Evolutionary conservation across 1,139 yeast species (phyloP).

Genomic region (Blastobotrys proliferans): DNA sequence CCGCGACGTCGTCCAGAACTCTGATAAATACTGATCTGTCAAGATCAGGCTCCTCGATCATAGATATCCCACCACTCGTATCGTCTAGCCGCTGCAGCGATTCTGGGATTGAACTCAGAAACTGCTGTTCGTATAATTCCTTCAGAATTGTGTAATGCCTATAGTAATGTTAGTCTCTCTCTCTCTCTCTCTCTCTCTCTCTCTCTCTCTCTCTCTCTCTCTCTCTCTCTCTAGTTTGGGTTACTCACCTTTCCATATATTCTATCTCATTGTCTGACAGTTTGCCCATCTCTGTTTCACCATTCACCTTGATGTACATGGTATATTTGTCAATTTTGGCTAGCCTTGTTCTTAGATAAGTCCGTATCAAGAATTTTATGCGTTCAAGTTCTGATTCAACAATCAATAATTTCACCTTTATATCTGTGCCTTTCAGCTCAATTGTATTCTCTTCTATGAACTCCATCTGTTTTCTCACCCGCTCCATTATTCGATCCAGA

Average conservation of each 20-base stretch:
- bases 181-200: too few relatives aligned
- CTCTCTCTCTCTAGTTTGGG: too few relatives aligned
- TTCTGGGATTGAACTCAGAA: conserved; percentile 64
- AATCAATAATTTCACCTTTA: conserved; percentile 73
- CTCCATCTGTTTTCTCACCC: conserved; percentile 64
- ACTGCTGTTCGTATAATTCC: conserved; percentile 63
- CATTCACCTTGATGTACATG: conserved; percentile 44
- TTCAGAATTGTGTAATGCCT: conserved; percentile 54
- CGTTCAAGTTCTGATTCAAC: conserved; percentile 91
- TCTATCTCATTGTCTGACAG: conserved; percentile 58
- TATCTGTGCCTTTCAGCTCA: conserved; percentile 50
- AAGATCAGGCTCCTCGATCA: conserved; percentile 77
- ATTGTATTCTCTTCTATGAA: conserved; percentile 58
- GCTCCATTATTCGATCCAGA: conserved; percentile 51
- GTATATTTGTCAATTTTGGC: conserved; percentile 60
- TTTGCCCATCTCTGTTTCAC: conserved; percentile 30
- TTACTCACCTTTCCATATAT: conserved; percentile 49
- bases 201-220: too few relatives aligned
- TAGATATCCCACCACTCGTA: conserved; percentile 65
- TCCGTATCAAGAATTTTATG: conserved; percentile 70
- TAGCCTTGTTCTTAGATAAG: conserved; percentile 75
- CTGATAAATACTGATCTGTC: conserved; percentile 71
- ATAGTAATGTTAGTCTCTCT: conserved; percentile 1
- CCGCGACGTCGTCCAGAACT: conserved; percentile 44
- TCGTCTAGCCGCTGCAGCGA: conserved; percentile 73